Base-by-base conservation (phyloP, 2,329 filamentous ascomycete genomes). In the Helicocarpus griseus region DNA sequence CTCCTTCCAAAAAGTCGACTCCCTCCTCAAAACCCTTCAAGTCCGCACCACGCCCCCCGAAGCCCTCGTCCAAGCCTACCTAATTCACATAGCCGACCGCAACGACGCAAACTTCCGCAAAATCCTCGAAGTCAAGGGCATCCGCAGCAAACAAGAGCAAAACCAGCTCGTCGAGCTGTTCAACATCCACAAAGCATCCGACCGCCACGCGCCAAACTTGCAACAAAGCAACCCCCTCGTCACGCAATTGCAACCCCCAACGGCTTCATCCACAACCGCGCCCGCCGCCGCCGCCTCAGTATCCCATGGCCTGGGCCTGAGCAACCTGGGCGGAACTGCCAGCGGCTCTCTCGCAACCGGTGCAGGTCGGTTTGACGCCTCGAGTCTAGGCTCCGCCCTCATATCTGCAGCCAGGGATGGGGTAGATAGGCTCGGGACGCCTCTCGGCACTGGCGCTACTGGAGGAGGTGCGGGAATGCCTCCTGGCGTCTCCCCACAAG, bases 81-180 rank as follows among this genome's bases (percentile, higher is more conserved):
- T 98, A 31, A 95, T 97, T 68, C 93, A 97, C 71, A 93, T 98
- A 58, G 89, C 82, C 58, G 93, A 98, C 74, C 84, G 87, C 51
- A 95, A 86, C 57, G 93, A 97, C 65, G 80, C 82, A 62, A 98
- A 98, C 71, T 98, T 98, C 79, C 84, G 84, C 65, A 97, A 96
- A 72, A 86, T 98, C 54, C 81, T 98, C 43, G 93, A 98, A 48
- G 78, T 98, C 56, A 98, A 98, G 69, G 93, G 93, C 44, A 85
- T 98, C 54, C 81, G 85, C 50, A 73, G 73, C 56, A 91, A 89
- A 64, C 76, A 80, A 54, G 93, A 98, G 55, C 87, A 96, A 63
- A 73, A 79, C 2, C 82, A 88, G 56, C 81, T 97, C 2, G 72
- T 95, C 31, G 93, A 98, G 67, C 77, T 97, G 3, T 97, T 96